These are phyloP conservation scores for Leccinum truebloodii DNA, from an alignment of 768 basidiomycete species.

Conservation along the genomic window DNA sequence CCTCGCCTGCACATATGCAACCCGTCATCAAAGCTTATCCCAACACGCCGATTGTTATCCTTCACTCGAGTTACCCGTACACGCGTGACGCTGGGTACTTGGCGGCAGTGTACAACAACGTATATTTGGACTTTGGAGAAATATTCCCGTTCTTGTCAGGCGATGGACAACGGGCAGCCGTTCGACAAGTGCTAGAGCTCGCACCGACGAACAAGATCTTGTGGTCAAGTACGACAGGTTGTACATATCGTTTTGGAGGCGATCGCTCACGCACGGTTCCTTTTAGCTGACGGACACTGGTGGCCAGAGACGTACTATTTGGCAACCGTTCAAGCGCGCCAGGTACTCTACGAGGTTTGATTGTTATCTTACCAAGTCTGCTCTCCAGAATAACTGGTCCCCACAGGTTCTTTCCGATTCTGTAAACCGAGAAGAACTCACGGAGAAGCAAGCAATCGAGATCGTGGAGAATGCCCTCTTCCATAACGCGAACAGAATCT, in stretches of 20 bases:
- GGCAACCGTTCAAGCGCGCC: slow-evolving; percentile 61
- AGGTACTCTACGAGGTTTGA: slow-evolving; percentile 58
- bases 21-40: slow-evolving; percentile 66
- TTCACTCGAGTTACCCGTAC: slow-evolving; percentile 80
- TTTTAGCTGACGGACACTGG: slow-evolving; percentile 35
- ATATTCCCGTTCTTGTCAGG: slow-evolving; percentile 68
- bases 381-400: slow-evolving; percentile 48
- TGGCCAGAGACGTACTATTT: slow-evolving; percentile 81
- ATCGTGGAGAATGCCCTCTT: slow-evolving; percentile 62
- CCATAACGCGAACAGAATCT: slow-evolving; percentile 67
- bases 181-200: slow-evolving; percentile 68
- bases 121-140: slow-evolving; percentile 81
- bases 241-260: background rate
- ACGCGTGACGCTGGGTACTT: slow-evolving; percentile 80
- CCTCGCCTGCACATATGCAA: slow-evolving; percentile 70
- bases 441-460: slow-evolving; percentile 51
- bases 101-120: slow-evolving; percentile 68
- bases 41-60: slow-evolving; percentile 59
- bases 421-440: slow-evolving; percentile 50
- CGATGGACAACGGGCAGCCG: slow-evolving; percentile 58
- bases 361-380: background rate
- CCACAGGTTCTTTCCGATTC: slow-evolving; percentile 56
- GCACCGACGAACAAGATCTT: slow-evolving; percentile 77
- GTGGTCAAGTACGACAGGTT: slow-evolving; percentile 65
- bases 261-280: slow-evolving; percentile 2